Evolutionary conservation across 805 yeast genomes (phyloP), one percentile per base, ranked within the genome.

Genomic region (baker's yeast (Saccharomyces cerevisiae)): DNA sequence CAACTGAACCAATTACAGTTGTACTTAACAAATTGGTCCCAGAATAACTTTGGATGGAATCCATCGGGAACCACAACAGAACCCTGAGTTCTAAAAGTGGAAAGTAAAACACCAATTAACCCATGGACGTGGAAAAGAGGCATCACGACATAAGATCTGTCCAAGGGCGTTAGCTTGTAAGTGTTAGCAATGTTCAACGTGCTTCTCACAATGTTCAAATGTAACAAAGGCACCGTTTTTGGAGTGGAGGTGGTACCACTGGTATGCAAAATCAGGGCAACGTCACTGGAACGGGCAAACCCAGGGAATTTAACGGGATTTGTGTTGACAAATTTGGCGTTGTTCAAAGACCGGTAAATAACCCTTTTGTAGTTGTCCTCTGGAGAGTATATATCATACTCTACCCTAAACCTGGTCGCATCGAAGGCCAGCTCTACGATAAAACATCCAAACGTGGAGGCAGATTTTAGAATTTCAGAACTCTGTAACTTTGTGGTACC

Each of bases 121-220:
- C 91, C 91, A 64, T 85, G 91, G 36, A 85, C 89, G 63, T 85
- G 91, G 75, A 85, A 85, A 43, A 85, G 69, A 1, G 91, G 91
- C 91, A 85, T 85, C 27, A 85, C 89, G 47, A 85, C 68, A 62
- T 83, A 84, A 2, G 85, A 74, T 30, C 78, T 66, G 63, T 85
- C 91, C 13, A 62, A 55, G 0, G 70, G 53, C 2, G 78, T 67
- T 49, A 85, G 67, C 28, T 74, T 71, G 66, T 85, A 85, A 2
- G 89, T 82, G 54, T 76, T 73, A 2, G 78, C 70, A 56, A 85
- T 83, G 72, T 85, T 85, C 27, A 66, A 57, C 68, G 83, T 80
- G 8, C 87, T 80, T 29, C 81, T 76, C 4, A 82, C 75, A 65
- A 85, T 76, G 69, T 85, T 85, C 30, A 73, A 67, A 65, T 85